These are phyloP conservation scores for Pelargonium myrrhifolium DNA, from an alignment of 441 rosid species.

Conservation along the genomic window DNA sequence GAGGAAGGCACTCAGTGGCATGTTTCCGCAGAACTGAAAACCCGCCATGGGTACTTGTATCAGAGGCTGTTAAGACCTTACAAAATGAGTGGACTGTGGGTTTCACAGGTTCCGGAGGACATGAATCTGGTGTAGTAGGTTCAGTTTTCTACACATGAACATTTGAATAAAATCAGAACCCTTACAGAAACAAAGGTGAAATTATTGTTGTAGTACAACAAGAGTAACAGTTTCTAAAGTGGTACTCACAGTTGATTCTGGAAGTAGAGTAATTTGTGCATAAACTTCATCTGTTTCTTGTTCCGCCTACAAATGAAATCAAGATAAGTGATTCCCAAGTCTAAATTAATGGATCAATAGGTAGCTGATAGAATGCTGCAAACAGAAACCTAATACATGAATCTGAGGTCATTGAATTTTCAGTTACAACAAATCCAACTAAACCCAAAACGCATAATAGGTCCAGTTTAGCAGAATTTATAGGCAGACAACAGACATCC, in stretches of 20 bases:
- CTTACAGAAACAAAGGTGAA: neutral
- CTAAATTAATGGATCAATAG: neutral
- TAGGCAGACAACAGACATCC: no score
- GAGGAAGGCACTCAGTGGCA: constrained; percentile 83
- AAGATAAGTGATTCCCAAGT: neutral
- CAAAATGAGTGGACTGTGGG: constrained; percentile 56
- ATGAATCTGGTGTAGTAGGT: constrained; percentile 50
- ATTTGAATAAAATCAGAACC: neutral
- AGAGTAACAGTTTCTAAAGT: neutral
- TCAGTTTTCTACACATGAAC: constrained; percentile 46
- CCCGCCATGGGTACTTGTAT: constrained; percentile 97
- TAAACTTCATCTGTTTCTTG: constrained; percentile 91
- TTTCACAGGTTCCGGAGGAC: constrained; percentile 33
- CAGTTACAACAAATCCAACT: neutral
- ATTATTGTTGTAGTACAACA: constrained; percentile 41
- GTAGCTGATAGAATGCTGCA: neutral
- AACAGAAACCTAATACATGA: neutral
- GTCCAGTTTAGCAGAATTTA: neutral
- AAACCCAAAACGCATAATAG: neutral
- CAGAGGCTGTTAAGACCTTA: constrained; percentile 87
- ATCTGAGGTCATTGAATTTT: neutral
- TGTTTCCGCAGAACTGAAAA: constrained; percentile 91
- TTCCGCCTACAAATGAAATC: constrained; percentile 53
- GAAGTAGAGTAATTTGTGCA: constrained; percentile 78
- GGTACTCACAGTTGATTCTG: constrained; percentile 25